Evolutionary conservation across 192 early-diverging fungal genomes (phyloP).

Genomic region (Kickxella alabastrina): DNA sequence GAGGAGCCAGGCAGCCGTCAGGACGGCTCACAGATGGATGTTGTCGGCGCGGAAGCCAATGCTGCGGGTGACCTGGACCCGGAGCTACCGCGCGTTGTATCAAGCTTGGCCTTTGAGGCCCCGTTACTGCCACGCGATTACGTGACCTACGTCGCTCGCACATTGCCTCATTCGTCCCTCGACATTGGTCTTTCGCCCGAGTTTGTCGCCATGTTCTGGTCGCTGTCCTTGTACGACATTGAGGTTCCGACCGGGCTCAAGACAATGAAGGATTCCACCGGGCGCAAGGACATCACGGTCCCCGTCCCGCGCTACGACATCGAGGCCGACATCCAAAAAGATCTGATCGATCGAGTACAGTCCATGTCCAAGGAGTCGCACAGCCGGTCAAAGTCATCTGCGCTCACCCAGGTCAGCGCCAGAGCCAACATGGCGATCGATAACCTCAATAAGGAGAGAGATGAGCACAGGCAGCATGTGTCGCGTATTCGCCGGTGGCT

Average conservation of each 20-base stretch:
- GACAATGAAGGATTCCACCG: no score
- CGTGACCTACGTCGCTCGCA: constrained; percentile 27
- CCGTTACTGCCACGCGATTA: constrained; percentile 41
- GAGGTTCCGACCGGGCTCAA: no score
- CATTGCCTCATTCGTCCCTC: constrained; percentile 14
- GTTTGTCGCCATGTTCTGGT: constrained; percentile 46
- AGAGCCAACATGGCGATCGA: constrained; percentile 27
- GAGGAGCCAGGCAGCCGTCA: not conserved
- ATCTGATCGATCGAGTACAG: constrained; percentile 33
- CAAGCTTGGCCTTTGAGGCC: constrained; percentile 26
- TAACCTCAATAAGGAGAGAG: constrained; percentile 30
- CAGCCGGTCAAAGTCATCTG: constrained; percentile 21
- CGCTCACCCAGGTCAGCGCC: constrained; percentile 20
- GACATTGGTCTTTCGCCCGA: constrained; percentile 34
- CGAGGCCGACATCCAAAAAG: constrained; percentile 24
- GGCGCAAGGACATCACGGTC: no score
- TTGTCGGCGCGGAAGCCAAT: not conserved
- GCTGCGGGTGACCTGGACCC: not conserved
- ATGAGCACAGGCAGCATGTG: constrained; percentile 36
- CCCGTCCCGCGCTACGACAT: constrained; percentile 35
- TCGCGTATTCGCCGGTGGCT: constrained; percentile 43
- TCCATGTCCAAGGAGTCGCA: constrained; percentile 12
- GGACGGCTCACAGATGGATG: not conserved
- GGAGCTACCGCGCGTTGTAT: constrained; percentile 18
- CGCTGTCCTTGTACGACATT: constrained; percentile 33